A percentile compares a stretch with the other conserved stretches of the same genome.
Evolutionary conservation across 176 grass and related monocot species (phyloP).

Genomic region (Avena insularis): DNA sequence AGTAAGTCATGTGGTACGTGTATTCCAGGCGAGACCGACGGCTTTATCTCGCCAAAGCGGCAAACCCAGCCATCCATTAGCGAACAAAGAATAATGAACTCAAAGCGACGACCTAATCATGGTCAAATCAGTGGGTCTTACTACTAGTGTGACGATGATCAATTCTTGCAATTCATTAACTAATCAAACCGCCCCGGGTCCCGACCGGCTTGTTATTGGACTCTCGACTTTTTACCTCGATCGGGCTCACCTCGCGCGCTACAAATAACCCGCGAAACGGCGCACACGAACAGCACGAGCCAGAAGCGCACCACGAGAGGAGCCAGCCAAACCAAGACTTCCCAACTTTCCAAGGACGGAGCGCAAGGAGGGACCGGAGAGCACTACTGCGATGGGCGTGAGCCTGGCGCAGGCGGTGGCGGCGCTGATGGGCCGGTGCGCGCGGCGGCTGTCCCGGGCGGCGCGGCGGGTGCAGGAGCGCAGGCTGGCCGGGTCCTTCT

Average conservation of each 20-base stretch:
- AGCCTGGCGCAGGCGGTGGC: conserved; percentile 60
- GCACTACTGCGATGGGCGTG: conserved; percentile 39
- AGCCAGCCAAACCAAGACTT: not conserved
- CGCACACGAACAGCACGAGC: not conserved
- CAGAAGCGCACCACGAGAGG: not conserved
- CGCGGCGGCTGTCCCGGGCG: conserved; percentile 55
- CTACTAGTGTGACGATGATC: not conserved
- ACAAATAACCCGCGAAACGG: conserved; percentile 49
- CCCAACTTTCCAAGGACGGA: not conserved
- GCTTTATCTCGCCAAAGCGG: not conserved
- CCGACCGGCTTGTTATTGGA: conserved; percentile 50
- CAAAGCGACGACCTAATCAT: not conserved
- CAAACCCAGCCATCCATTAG: not conserved
- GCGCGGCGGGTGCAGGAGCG: conserved; percentile 47
- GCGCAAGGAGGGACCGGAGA: not conserved
- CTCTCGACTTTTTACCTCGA: not conserved
- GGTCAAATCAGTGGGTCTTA: conserved; percentile 3
- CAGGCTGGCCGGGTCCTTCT: conserved; percentile 17
- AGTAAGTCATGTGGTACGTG: not conserved
- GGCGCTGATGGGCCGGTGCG: conserved; percentile 59
- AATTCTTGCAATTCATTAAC: conserved; percentile 35
- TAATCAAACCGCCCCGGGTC: conserved; percentile 23
- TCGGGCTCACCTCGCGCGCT: not conserved
- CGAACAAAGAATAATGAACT: not conserved
- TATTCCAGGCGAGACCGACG: not conserved